A percentile compares a stretch with the other conserved stretches of the same genome.
Conservation (phyloP, 345 rosid species). For the Pistacia integerrima region DNA sequence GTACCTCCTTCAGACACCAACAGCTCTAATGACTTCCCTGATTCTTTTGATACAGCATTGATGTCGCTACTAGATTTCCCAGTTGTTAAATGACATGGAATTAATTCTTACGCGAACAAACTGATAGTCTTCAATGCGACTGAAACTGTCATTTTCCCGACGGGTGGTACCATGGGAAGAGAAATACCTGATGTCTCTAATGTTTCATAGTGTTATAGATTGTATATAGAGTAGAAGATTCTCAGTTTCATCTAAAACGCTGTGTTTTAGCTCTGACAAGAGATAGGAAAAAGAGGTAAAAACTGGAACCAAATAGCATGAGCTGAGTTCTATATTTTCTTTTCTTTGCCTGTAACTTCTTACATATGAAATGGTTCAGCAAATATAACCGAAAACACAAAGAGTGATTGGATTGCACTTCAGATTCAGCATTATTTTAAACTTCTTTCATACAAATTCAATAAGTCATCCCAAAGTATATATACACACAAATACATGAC, state of each 20-base stretch:
- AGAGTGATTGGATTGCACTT: not conserved
- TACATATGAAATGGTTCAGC: not conserved
- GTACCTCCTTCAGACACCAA: slow-evolving; percentile 27
- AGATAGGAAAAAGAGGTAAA: not conserved
- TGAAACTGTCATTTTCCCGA: too few species aligned
- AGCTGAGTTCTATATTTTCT: not conserved
- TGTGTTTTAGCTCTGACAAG: slow-evolving; percentile 12
- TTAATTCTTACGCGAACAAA: slow-evolving; percentile 31
- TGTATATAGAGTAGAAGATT: not conserved
- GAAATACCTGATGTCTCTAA: not conserved
- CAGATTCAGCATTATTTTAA: slow-evolving; percentile 3
- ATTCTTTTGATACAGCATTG: slow-evolving; percentile 32
- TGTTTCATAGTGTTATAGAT: not conserved
- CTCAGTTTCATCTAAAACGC: not conserved
- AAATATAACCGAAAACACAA: not conserved
- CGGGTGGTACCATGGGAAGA: too few species aligned
- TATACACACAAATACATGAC: slow-evolving; percentile 23
- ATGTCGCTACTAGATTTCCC: slow-evolving; percentile 30
- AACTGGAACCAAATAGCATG: not conserved
- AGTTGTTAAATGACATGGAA: slow-evolving; percentile 23
- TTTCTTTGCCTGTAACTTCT: not conserved
- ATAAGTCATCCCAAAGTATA: slow-evolving; percentile 13
- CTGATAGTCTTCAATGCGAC: not conserved
- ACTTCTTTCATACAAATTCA: slow-evolving; percentile 29
- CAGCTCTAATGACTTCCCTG: slow-evolving; percentile 29